These are phyloP conservation scores for Trebouxia sp. DNA, from an alignment of 139 green algal genomes.

Conservation along the genomic window DNA sequence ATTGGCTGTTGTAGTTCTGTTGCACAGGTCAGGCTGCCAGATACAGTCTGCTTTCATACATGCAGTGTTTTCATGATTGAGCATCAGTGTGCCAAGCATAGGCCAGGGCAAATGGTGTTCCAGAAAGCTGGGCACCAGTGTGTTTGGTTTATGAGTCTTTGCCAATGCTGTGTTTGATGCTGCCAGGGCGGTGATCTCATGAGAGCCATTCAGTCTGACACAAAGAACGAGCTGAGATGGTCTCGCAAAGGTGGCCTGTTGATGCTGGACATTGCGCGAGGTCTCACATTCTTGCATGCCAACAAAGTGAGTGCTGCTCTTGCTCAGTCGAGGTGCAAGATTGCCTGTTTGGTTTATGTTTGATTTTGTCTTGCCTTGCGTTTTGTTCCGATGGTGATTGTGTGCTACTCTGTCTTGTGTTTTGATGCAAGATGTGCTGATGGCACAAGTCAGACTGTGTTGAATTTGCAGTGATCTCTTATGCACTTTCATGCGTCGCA, in stretches of 20 bases:
- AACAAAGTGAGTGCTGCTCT: not conserved
- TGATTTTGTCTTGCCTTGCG: too few species aligned
- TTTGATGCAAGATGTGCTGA: not conserved
- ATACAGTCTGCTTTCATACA: too few species aligned
- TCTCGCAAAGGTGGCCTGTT: not conserved
- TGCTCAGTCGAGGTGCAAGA: not conserved
- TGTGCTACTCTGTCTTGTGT: not conserved
- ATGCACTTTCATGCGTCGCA: not conserved
- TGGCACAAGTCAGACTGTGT: not conserved
- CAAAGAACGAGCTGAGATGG: not conserved
- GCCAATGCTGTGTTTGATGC: too few species aligned
- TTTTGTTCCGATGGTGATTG: too few species aligned
- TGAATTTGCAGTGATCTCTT: too few species aligned
- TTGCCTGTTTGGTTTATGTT: not conserved
- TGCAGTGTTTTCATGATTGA: too few species aligned
- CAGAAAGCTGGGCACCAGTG: too few species aligned
- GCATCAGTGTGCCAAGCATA: too few species aligned
- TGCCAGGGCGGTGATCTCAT: constrained; percentile 17
- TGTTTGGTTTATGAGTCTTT: not conserved
- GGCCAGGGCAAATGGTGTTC: too few species aligned
- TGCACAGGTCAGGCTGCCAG: too few species aligned
- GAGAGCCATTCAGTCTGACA: not conserved
- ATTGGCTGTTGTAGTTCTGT: too few species aligned
- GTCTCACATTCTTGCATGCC: not conserved
- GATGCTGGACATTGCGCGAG: constrained; percentile 13